Conservation (phyloP, 305 asterid genomes). For the Vinca major region DNA sequence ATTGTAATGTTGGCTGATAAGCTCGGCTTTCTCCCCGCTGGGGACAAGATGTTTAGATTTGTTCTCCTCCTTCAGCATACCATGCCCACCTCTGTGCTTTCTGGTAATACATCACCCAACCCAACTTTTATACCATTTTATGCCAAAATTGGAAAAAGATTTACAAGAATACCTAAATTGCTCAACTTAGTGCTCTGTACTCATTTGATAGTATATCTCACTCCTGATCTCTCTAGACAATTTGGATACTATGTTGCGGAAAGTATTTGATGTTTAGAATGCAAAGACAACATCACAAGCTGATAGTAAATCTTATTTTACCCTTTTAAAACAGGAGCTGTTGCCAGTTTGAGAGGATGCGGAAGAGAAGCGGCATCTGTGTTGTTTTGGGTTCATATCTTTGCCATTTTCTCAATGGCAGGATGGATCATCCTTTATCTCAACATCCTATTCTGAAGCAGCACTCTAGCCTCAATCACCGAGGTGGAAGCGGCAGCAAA, state of each 20-base stretch:
- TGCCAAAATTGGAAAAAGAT: neutral
- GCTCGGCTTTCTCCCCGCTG: slow-evolving; percentile 80
- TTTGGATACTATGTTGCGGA: neutral
- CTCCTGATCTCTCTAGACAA: neutral
- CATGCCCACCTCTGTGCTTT: slow-evolving; percentile 96
- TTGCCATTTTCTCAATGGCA: slow-evolving; percentile 89
- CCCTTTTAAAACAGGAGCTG: slow-evolving; percentile 57
- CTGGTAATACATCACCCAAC: slow-evolving; percentile 39
- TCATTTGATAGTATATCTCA: neutral
- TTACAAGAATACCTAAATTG: neutral
- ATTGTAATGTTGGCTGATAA: slow-evolving; percentile 74
- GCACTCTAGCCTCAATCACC: neutral
- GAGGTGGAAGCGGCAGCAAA: neutral
- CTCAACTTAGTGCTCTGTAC: neutral
- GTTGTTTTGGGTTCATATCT: slow-evolving; percentile 95
- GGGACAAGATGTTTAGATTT: slow-evolving; percentile 89
- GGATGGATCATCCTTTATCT: slow-evolving; percentile 93
- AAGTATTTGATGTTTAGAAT: neutral
- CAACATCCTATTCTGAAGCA: slow-evolving; percentile 57
- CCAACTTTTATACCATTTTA: neutral
- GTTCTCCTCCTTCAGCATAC: slow-evolving; percentile 93
- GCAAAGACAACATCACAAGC: neutral
- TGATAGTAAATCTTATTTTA: neutral
- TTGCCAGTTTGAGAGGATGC: slow-evolving; percentile 94
- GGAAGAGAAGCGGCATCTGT: slow-evolving; percentile 91